Evolutionary conservation across 805 yeast genomes (phyloP), one percentile per base, ranked within the genome.

Genomic region (Candida broadrunensis): DNA sequence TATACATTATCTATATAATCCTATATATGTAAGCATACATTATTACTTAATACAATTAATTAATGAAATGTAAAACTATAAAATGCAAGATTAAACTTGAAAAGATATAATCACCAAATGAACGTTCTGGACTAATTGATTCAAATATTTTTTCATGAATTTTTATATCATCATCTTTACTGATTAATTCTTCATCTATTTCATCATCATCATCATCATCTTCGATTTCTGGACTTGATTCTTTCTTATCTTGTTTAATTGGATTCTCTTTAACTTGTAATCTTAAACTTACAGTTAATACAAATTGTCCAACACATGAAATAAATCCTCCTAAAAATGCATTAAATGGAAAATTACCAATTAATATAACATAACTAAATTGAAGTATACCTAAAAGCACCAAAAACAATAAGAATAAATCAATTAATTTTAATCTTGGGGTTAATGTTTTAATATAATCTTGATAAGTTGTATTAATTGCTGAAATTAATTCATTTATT

Each of bases 261-360:
- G n/a, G 27, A 33, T 53, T 32, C 20, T 55, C 60, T 26, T 51
- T 48, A 35, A 61, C 71, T 58, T 90, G 97, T 55, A 91, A 74
- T 56, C 98, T 75, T 55, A 93, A 70, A 45, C 86, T 76, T 32
- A 86, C 88, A 11, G 95, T 80, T 47, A 93, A 75, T 19, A 93
- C 98, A 61, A 93, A 93, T 63, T 93, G 98, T 12, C 96, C 98
- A 37, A 93, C 97, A 34, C 97, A 87, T 17, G 88, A 72, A 41
- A 85, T 78, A 59, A 93, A 93, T 1, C 98, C 98, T 16, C 96
- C 91, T 44, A 93, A 73, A 59, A 93, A 93, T 18, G 97, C 98
- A 65, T 93, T 93, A 77, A 93, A 93, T 14, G 99, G 99, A 77
- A 85, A 93, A 53, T 80, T 88, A 27, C 97, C 96, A 35, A 89